Evolutionary conservation across 2,329 filamentous ascomycete species (phyloP).

Genomic region (Exophiala phaeomuriformis): DNA sequence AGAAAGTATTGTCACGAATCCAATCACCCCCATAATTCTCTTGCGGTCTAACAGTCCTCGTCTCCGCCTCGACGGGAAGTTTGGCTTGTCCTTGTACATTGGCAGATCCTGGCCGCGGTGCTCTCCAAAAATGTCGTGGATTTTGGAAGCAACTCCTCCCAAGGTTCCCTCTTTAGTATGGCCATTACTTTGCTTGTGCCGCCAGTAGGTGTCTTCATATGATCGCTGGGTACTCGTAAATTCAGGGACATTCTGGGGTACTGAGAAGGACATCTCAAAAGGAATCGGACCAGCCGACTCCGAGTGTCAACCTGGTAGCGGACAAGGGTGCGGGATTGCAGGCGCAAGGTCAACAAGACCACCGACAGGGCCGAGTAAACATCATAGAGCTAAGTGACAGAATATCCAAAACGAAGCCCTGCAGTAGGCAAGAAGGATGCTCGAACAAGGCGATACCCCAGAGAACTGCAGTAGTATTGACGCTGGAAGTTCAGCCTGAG

Average conservation of each 20-base stretch:
- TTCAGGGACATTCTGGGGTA: conserved; percentile 63
- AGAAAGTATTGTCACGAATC: conserved; percentile 48
- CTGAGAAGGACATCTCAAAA: conserved; percentile 47
- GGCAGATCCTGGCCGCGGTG: conserved; percentile 56
- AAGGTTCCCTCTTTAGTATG: conserved; percentile 31
- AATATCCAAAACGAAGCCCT: not conserved
- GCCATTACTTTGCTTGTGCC: conserved; percentile 43
- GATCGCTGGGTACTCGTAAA: conserved; percentile 59
- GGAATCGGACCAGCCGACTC: conserved; percentile 8
- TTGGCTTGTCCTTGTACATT: conserved; percentile 99
- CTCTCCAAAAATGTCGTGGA: conserved; percentile 58
- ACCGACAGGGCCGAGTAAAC: not conserved
- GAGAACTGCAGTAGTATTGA: too few relatives aligned
- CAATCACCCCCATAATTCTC: conserved; percentile 49
- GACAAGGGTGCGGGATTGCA: not conserved
- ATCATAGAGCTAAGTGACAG: not conserved
- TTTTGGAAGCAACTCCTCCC: conserved; percentile 52
- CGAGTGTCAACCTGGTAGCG: not conserved
- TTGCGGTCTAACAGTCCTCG: conserved; percentile 58
- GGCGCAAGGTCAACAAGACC: not conserved
- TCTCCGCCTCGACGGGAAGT: conserved; percentile 50
- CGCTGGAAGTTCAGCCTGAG: too few relatives aligned
- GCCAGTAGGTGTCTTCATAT: conserved; percentile 61
- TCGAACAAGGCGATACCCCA: not conserved
- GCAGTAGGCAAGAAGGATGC: not conserved